Percentiles rank a stretch among this genome's conserved stretches.
Evolutionary conservation across 306 rosid species (phyloP).

Genomic region (Bauhinia variegata): DNA sequence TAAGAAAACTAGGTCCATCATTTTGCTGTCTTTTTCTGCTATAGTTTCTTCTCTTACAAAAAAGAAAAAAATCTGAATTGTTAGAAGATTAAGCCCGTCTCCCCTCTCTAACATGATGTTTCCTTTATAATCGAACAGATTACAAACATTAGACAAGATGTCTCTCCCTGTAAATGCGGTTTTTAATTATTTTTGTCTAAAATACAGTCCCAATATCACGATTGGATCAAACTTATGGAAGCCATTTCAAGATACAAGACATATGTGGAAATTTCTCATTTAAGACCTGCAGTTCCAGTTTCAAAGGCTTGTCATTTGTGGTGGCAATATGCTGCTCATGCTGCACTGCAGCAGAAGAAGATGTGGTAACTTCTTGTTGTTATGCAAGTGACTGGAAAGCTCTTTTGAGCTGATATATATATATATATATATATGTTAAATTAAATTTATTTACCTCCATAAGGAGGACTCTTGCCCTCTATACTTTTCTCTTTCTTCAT

Average conservation of each 20-base stretch:
- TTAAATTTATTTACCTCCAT: no score
- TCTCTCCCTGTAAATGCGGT: slow-evolving; percentile 12
- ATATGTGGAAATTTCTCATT: slow-evolving; percentile 80
- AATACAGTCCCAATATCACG: slow-evolving; percentile 79
- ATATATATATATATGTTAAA: no score
- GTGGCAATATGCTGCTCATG: slow-evolving; percentile 94
- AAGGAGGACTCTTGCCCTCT: no score
- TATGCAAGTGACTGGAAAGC: no score
- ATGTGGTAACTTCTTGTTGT: slow-evolving; percentile 60
- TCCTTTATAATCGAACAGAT: background rate
- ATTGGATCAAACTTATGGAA: slow-evolving; percentile 93
- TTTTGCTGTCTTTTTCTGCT: background rate
- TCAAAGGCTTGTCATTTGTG: slow-evolving; percentile 64
- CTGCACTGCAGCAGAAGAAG: slow-evolving; percentile 83
- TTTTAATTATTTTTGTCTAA: slow-evolving; percentile 21
- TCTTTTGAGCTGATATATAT: no score
- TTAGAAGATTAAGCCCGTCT: no score
- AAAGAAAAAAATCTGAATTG: no score
- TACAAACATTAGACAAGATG: background rate
- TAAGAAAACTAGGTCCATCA: background rate
- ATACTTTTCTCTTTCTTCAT: no score
- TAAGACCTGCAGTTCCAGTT: slow-evolving; percentile 77
- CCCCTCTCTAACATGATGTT: background rate
- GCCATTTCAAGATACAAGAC: slow-evolving; percentile 83
- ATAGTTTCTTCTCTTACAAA: no score